Conservation (phyloP, 192 early-diverging fungal species). For the Coemansia reversa region DNA sequence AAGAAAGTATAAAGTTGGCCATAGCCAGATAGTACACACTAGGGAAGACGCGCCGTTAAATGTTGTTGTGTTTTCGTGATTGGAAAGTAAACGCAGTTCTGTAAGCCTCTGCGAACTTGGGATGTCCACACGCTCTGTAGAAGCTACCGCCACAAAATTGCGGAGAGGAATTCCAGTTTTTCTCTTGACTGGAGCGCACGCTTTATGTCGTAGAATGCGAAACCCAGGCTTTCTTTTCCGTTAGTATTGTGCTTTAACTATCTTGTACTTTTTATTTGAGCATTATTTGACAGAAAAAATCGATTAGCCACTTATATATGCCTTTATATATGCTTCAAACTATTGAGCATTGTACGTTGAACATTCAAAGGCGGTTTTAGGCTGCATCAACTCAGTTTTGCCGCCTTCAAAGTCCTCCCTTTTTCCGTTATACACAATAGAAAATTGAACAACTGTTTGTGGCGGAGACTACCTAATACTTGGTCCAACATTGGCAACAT, state of each 20-base stretch:
- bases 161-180: neutral
- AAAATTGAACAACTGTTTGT: neutral
- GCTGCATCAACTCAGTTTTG: neutral
- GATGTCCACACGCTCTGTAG: constrained; percentile 3
- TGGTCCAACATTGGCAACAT: neutral
- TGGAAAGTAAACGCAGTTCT: constrained; percentile 7
- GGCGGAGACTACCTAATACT: neutral
- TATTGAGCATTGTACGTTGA: neutral
- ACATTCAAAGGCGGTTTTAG: neutral
- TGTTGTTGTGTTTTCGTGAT: neutral
- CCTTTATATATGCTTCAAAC: neutral
- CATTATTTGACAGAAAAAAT: neutral
- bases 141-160: neutral
- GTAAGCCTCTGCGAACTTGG: constrained; percentile 1
- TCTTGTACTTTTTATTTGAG: constrained; percentile 2
- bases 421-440: neutral
- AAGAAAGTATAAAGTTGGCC: neutral
- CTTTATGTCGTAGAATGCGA: neutral
- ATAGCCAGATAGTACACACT: neutral
- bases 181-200: neutral
- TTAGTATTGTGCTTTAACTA: constrained; percentile 5
- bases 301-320: neutral
- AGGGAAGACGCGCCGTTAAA: neutral
- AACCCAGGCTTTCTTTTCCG: neutral
- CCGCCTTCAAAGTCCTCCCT: neutral